Base-by-base conservation (phyloP, 495 filamentous ascomycete genomes). In the Thozetella sp. region DNA sequence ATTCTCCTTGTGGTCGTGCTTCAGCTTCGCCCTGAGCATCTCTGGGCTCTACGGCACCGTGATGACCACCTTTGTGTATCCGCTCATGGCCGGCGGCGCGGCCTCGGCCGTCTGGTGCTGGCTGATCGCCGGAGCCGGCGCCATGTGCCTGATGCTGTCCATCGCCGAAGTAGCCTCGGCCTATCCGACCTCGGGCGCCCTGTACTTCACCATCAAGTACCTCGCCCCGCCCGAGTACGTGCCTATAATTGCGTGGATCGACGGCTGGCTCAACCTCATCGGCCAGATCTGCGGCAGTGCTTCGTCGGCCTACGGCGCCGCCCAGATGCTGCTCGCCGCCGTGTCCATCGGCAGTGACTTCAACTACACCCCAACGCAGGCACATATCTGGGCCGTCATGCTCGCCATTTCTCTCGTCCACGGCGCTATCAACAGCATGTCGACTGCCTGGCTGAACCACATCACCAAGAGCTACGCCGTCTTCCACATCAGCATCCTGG, bases 261-360 rank as follows among this genome's bases (percentile, higher is more conserved):
- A 64, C 54, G 86, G 86, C 1, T 89, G 86, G 86, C 77, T 87
- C 66, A 89, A 89, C 60, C 78, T 89, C 12, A 73, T 88, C 20
- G 86, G 86, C 37, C 86, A 89, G 63, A 76, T 87, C 26, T 81
- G 82, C 26, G 86, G 86, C 53, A 76, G 84, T 24, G 86, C 86
- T 9, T 86, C 83, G 1, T 82, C 85, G 2, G 86, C 86, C 57
- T 89, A 89, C 64, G 85, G 84, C 11, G 82, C 83, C 20, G 79
- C 83, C 0, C 84, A 88, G 66, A 82, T 89, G 80, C 80, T 88
- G 40, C 73, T 89, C 6, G 86, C 86, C 2, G 83, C 82, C 6
- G 84, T 85, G 10, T 80, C 80, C n/a, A 87, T 89, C 81, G 77
- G 80, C 51, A 73, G 77, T 1, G 71, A 76, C 57, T 81, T 83